These are phyloP conservation scores for Fusarium decemcellulare DNA, from an alignment of 2,329 filamentous ascomycete species.

Conservation along the genomic window DNA sequence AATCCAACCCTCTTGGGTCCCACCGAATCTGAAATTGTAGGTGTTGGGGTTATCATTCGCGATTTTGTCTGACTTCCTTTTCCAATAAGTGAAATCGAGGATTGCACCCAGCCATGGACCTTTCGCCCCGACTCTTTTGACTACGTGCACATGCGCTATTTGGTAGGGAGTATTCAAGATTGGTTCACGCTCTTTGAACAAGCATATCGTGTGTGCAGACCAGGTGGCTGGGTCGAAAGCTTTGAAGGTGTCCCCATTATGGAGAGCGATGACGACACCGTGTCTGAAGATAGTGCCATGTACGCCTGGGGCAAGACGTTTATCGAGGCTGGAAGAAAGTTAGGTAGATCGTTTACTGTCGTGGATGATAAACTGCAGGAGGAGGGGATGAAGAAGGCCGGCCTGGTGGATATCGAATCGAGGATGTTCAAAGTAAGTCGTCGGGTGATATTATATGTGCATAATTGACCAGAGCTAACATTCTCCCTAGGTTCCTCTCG, in stretches of 20 bases:
- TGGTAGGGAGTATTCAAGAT: conserved; percentile 69
- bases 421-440: conserved; percentile 8
- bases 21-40: conserved; percentile 57
- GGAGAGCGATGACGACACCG: conserved; percentile 47
- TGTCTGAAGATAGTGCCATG: conserved; percentile 43
- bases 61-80: background rate
- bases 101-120: conserved; percentile 48
- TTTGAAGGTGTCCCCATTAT: conserved; percentile 42
- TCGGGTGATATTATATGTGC: no score
- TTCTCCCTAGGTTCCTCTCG: conserved; percentile 11
- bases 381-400: conserved; percentile 20
- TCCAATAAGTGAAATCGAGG: conserved; percentile 34
- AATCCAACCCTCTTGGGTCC: conserved; percentile 67
- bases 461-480: background rate
- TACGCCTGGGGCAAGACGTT: conserved; percentile 43
- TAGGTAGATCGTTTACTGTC: conserved; percentile 44
- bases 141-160: conserved; percentile 70
- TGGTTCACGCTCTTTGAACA: conserved; percentile 68
- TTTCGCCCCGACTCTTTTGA: conserved; percentile 61
- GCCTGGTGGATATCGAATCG: conserved; percentile 17
- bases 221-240: conserved; percentile 62
- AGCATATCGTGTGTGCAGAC: conserved; percentile 65
- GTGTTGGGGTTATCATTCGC: background rate
- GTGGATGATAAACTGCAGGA: conserved; percentile 14
- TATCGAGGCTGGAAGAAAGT: conserved; percentile 43